Evolutionary conservation across 1,139 yeast genomes (phyloP).

Genomic region (Taphrina confusa): DNA sequence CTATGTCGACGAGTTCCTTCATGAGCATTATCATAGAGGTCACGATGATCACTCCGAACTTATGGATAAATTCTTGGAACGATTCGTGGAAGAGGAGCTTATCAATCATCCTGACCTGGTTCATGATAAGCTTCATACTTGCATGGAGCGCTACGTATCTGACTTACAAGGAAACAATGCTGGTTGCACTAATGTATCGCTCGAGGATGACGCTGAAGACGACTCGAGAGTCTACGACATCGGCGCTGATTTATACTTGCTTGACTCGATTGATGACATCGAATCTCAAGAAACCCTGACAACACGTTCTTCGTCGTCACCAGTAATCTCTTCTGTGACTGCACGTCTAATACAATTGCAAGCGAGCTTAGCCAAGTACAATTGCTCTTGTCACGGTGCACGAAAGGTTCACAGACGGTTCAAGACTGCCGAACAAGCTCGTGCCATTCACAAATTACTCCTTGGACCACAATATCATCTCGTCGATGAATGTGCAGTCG

Average conservation of each 20-base stretch:
- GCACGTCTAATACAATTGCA: background rate
- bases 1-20: background rate
- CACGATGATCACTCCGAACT: background rate
- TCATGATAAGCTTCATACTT: background rate
- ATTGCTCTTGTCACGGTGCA: background rate
- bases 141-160: background rate
- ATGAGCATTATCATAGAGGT: background rate
- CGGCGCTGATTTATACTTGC: background rate
- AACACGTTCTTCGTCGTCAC: background rate
- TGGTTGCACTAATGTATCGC: too few relatives aligned
- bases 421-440: background rate
- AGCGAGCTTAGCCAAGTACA: background rate
- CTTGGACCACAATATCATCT: background rate
- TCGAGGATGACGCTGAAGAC: background rate
- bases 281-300: background rate
- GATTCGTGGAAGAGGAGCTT: background rate
- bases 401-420: background rate
- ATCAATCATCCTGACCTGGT: background rate
- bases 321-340: background rate
- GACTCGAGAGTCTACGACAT: background rate
- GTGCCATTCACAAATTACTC: background rate
- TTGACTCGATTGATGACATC: background rate
- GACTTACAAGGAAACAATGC: too few relatives aligned
- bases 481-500: background rate
- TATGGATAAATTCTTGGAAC: background rate